Evolutionary conservation across 345 rosid species (phyloP), one percentile per base, ranked within the genome.

Genomic region (Moricandia moricandioides): DNA sequence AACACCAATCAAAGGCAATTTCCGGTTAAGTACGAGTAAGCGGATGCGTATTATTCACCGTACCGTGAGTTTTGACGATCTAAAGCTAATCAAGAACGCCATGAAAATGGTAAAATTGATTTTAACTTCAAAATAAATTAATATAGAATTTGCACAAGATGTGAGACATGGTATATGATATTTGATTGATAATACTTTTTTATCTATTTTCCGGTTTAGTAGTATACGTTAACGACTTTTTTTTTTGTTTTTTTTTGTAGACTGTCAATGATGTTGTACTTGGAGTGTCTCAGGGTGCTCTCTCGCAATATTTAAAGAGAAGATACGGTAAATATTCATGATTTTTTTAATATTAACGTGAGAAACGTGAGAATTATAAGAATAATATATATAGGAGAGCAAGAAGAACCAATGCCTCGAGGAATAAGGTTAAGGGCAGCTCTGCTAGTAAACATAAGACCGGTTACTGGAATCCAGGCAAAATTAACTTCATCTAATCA

Each of bases 251-350:
- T 4, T 27, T 59, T 59, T 59, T 12, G 39, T 30, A 59, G 63
- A 92, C 97, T 2, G 70, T 90, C 64, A 90, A 88, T 18, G 94
- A 92, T 72, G 92, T 92, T 4, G 27, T 88, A 24, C 35, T 88
- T 56, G 98, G 94, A 62, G 75, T 85, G 34, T 81, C 87, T 35
- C 89, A 90, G 63, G 92, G 89, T 66, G 89, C 84, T 21, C 84
- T 92, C 70, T 86, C 94, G 16, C 84, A 74, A 29, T 90, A 87
- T 51, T 74, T 90, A 54, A 65, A 82, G 60, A 72, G 88, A 67
- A 82, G 76, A 85, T 82, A 84, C 47, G 86, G 94, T 88, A 61
- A 30, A 14, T 14, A 31, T 7, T 14, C n/a, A 60, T 31, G 26
- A 8, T 8, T 31, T 16, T 31, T 33, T 3, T 60, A 8, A n/a